phyloP scores from a whole-genome alignment of 2,329 filamentous ascomycete species.

The Didymellaceae sp. region DNA sequence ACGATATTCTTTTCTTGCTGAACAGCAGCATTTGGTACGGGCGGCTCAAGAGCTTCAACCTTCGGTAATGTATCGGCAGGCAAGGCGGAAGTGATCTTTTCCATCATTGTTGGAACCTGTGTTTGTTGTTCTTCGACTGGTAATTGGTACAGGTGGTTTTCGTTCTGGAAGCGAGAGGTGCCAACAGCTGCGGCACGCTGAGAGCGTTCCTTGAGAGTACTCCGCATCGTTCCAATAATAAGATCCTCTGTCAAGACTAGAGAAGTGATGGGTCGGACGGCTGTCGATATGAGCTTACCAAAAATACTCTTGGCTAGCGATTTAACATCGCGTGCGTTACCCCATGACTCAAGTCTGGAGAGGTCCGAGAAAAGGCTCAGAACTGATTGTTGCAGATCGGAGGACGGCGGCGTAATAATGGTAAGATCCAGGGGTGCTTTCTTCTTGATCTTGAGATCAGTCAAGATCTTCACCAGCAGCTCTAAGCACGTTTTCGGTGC shows the following conservation, averaged over 20 bases:
- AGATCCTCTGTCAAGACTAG: conserved; percentile 32
- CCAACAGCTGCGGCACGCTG: conserved; percentile 24
- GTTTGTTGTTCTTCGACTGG: background rate
- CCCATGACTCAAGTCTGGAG: conserved; percentile 60
- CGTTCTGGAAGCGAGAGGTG: conserved; percentile 8
- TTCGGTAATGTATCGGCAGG: no score
- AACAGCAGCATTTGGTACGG: background rate
- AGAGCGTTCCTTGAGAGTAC: conserved; percentile 45
- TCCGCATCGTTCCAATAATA: conserved; percentile 36
- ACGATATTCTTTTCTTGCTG: conserved; percentile 10
- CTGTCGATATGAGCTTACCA: conserved; percentile 37
- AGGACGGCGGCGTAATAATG: conserved; percentile 29
- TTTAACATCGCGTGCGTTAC: conserved; percentile 68
- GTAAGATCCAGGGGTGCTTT: conserved; percentile 39
- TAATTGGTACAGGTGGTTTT: background rate
- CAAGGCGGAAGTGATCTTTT: no score
- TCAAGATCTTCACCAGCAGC: conserved; percentile 51
- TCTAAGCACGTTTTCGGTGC: conserved; percentile 37
- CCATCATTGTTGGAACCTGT: background rate
- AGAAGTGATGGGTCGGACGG: conserved; percentile 19
- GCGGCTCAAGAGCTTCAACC: no score
- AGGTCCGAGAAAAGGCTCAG: conserved; percentile 51
- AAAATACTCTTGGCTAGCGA: conserved; percentile 62
- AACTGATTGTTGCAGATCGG: conserved; percentile 23
- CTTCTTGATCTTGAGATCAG: conserved; percentile 40